phyloP scores from a whole-genome alignment of 805 yeast genomes.

The Tanozyma kutaoensis region DNA sequence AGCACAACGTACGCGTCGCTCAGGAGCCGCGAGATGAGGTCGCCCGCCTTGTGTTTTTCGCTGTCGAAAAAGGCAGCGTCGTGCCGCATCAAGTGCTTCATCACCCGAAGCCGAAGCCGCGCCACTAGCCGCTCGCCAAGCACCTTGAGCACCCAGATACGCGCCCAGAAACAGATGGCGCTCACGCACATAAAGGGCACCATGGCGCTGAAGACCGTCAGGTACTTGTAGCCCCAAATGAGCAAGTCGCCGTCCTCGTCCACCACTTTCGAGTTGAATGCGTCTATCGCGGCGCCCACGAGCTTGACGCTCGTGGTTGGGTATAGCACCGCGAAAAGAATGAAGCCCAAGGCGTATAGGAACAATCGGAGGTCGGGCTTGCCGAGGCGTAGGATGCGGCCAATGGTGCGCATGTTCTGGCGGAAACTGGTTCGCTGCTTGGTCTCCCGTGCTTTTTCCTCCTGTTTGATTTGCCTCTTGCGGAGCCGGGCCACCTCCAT shows the following conservation, averaged over 20 bases:
- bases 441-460: conserved; percentile 14
- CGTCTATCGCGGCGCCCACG: conserved; percentile 30
- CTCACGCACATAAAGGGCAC: conserved; percentile 28
- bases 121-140: conserved; percentile 32
- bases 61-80: conserved; percentile 27
- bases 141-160: conserved; percentile 24
- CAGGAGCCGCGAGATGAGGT: conserved; percentile 28
- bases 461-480: conserved; percentile 12
- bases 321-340: conserved; percentile 28
- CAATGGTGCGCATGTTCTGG: conserved; percentile 22
- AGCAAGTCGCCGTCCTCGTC: conserved; percentile 26
- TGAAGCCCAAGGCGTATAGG: conserved; percentile 25
- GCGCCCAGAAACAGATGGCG: conserved; percentile 33
- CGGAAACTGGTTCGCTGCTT: conserved; percentile 14
- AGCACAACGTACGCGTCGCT: conserved; percentile 35
- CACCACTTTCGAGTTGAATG: conserved; percentile 18
- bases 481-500: conserved; percentile 13
- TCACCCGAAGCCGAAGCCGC: conserved; percentile 23
- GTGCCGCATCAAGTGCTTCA: conserved; percentile 28
- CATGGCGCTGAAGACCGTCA: conserved; percentile 27
- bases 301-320: conserved; percentile 30
- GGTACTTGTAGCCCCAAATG: conserved; percentile 31
- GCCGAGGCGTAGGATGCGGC: conserved; percentile 24
- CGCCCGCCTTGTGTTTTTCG: conserved; percentile 33
- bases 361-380: conserved; percentile 25